These are phyloP conservation scores for Aspergillus ustus DNA, from an alignment of 2,329 filamentous ascomycete species.

Conservation along the genomic window DNA sequence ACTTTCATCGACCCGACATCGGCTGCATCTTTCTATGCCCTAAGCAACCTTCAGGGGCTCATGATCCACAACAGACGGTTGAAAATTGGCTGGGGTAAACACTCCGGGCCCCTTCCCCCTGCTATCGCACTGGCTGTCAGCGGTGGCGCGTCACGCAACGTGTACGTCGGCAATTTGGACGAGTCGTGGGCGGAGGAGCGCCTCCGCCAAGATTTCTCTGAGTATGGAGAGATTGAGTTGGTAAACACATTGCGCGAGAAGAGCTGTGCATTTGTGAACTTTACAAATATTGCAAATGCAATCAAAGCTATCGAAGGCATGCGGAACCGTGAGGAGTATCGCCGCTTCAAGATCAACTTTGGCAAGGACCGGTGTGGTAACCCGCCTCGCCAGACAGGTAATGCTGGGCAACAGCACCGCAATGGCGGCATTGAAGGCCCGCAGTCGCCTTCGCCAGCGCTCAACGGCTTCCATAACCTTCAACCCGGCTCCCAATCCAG, in stretches of 20 bases:
- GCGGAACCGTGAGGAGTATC: constrained; percentile 93
- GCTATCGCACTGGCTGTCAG: constrained; percentile 96
- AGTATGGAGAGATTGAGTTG: constrained; percentile 96
- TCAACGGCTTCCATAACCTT: constrained; percentile 62
- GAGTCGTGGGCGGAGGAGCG: constrained; percentile 97
- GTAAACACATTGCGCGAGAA: constrained; percentile 97
- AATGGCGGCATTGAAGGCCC: constrained; percentile 58
- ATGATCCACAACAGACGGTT: constrained; percentile 99
- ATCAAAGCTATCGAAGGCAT: constrained; percentile 99
- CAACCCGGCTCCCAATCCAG: constrained; percentile 63
- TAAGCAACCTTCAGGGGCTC: constrained; percentile 94
- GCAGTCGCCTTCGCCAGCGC: constrained; percentile 58
- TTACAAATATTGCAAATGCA: constrained; percentile 98
- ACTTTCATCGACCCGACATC: constrained; percentile 99
- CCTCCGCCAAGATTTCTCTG: constrained; percentile 92
- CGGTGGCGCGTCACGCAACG: constrained; percentile 95
- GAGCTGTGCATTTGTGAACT: constrained; percentile 99
- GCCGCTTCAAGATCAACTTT: constrained; percentile 99
- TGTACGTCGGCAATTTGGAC: constrained; percentile 96
- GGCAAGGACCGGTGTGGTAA: constrained; percentile 98
- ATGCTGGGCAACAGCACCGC: constrained; percentile 68
- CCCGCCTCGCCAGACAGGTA: constrained; percentile 83
- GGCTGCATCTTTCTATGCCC: constrained; percentile 94
- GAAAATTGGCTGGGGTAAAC: constrained; percentile 99
- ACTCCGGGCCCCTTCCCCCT: constrained; percentile 92